Base-by-base conservation (phyloP, 352 stramenopile genomes). In the Globisporangium megalacanthum region DNA sequence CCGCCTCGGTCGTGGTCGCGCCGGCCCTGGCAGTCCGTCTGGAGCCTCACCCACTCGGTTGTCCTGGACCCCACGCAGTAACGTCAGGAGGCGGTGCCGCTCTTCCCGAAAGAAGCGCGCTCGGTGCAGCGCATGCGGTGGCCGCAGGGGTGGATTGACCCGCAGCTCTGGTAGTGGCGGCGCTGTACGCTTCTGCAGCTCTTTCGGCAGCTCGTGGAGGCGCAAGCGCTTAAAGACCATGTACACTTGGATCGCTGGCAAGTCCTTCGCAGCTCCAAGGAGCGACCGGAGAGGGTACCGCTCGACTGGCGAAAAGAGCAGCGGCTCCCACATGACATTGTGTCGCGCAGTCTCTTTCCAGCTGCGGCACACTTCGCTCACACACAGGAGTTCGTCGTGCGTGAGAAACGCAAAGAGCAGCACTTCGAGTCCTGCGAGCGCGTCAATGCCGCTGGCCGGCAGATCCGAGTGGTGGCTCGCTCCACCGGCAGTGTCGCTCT, bases 161-260 rank as follows among this genome's bases (percentile, higher is more conserved):
- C 50, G 36, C 14, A 10, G 37, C 22, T 57, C 52, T 5, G 5
- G 6, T n/a, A 36, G 15, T 42, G 42, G 35, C 35, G 15, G 19
- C 15, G 15, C 22, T 1, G 29, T 22, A n/a, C 6, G 22, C n/a
- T 51, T 29, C 29, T 56, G 29, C 14, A 20, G 31, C 17, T 65
- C 45, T 0, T 29, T 29, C 20, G 72, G 60, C 31, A 60, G 20
- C 46, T 79, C 65, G 14, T 57, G 55, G 44, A 83, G 41, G 33
- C 63, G 71, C 25, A 91, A 46, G 49, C 73, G 74, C 22, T 72
- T 65, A 65, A 80, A 93, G 22, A 92, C 68, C 66, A 86, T 90
- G 49, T 77, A 89, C 46, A 92, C 77, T 53, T 90, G 69, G 25
- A 90, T 86, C 8, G 81, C 81, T 25, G 83, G 79, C 7, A 92